Evolutionary conservation across 1,284 basidiomycete species (phyloP), one percentile per base, ranked within the genome.

Genomic region (Vanrija pseudolonga): DNA sequence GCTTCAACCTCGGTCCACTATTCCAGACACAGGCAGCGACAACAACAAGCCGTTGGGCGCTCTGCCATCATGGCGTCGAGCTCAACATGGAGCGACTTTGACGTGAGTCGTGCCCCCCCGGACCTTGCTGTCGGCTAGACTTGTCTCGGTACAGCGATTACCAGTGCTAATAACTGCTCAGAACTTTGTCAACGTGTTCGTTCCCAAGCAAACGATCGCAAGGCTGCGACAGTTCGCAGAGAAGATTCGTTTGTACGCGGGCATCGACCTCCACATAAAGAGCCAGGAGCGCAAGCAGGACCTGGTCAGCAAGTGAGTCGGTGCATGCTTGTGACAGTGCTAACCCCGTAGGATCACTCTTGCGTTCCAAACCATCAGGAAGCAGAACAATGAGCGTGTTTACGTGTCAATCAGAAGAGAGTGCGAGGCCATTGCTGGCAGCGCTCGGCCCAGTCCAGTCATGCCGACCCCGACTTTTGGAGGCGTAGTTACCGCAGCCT

Each of bases 261-360:
- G 57, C n/a, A 50, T 55, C 1, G 51, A 62, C 37, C 47, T 69
- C 9, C 47, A 55, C 24, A 38, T 70, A 2, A 55, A 62, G 38
- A 68, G 62, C 22, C 47, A 47, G 22, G 71, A 71, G 22, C 58
- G 61, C 41, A 76, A 75, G 55, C 60, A 60, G 4, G 66, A 70
- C 18, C 49, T 74, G 3, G 59, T 73, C 6, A 53, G 58, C 20
- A 73, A 71, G 69, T 73, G 48, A 50, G 67, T 57, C n/a, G 47
- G 24, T 14, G 23, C 49, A 15, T 24, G 23, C 19, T 19, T 7
- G 38, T 42, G 26, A 17, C 3, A 37, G 32, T 12, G 17, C 23
- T 40, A 11, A 19, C 20, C 4, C 15, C 17, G 15, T 40, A 68
- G 67, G 36, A 42, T 68, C 15, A 49, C 56, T 45, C 47, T 54